A percentile compares a stretch with the other conserved stretches of the same genome.
Evolutionary conservation across 495 filamentous ascomycete species (phyloP).

Genomic region (Hyaloscypha hepaticicola): DNA sequence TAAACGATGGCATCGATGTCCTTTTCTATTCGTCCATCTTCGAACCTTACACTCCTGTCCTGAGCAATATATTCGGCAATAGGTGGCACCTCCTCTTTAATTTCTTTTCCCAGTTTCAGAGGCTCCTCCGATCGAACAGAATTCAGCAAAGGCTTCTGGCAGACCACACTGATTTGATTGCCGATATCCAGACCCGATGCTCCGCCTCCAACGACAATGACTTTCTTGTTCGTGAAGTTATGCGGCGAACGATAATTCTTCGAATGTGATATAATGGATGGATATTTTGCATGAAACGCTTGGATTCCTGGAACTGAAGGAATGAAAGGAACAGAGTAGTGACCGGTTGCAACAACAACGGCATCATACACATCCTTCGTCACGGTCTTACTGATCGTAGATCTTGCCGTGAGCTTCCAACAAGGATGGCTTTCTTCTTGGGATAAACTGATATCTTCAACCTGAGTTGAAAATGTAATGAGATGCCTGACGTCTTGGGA

Average conservation of each 20-base stretch:
- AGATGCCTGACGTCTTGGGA: constrained; percentile 38
- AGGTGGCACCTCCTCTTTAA: constrained; percentile 55
- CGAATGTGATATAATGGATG: constrained; percentile 71
- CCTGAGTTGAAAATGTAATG: constrained; percentile 25
- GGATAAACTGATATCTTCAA: constrained; percentile 20
- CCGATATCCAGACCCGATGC: constrained; percentile 82
- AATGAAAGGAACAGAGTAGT: constrained; percentile 71
- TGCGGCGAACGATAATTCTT: constrained; percentile 70
- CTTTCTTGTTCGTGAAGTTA: constrained; percentile 47
- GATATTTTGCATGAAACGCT: constrained; percentile 57
- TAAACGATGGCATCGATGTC: constrained; percentile 68
- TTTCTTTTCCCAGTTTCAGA: constrained; percentile 16
- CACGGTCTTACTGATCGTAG: constrained; percentile 41
- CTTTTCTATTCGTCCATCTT: constrained; percentile 51
- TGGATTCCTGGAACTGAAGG: constrained; percentile 61
- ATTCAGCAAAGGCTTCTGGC: constrained; percentile 40
- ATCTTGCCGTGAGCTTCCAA: constrained; percentile 57
- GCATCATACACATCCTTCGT: constrained; percentile 65
- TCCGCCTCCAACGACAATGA: constrained; percentile 72
- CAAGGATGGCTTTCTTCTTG: constrained; percentile 8
- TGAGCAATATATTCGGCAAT: constrained; percentile 56
- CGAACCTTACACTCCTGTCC: constrained; percentile 51
- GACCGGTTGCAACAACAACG: constrained; percentile 80
- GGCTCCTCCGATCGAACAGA: constrained; percentile 17
- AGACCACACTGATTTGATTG: constrained; percentile 61